phyloP scores from a whole-genome alignment of 805 yeast genomes.

The Komagataella pastoris region DNA sequence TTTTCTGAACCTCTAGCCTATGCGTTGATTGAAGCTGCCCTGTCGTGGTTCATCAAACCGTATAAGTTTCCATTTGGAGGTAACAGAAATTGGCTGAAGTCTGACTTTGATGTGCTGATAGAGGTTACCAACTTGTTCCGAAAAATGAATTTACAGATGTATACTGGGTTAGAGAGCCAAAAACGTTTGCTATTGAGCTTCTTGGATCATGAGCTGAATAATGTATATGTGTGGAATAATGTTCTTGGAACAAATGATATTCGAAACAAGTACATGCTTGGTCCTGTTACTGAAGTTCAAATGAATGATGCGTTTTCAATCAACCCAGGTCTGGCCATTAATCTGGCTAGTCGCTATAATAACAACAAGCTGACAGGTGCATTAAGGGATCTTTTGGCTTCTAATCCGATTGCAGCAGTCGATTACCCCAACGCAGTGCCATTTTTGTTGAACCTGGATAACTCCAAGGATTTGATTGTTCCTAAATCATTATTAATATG shows the following conservation, averaged over 20 bases:
- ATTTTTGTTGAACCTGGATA: slow-evolving; percentile 24
- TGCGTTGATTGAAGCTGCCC: slow-evolving; percentile 47
- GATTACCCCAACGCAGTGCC: slow-evolving; percentile 45
- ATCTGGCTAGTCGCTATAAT: slow-evolving; percentile 47
- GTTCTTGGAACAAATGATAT: slow-evolving; percentile 34
- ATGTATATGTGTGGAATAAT: slow-evolving; percentile 66
- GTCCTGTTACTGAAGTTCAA: slow-evolving; percentile 24
- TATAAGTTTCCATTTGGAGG: slow-evolving; percentile 76
- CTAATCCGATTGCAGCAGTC: slow-evolving; percentile 47
- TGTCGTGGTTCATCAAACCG: slow-evolving; percentile 65
- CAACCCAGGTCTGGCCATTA: slow-evolving; percentile 63
- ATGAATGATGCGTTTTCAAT: slow-evolving; percentile 46
- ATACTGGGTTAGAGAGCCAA: slow-evolving; percentile 27
- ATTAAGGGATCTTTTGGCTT: slow-evolving; percentile 30
- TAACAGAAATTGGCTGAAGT: slow-evolving; percentile 54
- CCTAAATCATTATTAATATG: slow-evolving; percentile 44
- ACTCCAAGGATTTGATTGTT: slow-evolving; percentile 7
- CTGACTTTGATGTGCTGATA: slow-evolving; percentile 49
- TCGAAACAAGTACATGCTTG: slow-evolving; percentile 20
- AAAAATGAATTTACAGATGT: slow-evolving; percentile 10
- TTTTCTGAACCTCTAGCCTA: slow-evolving; percentile 27
- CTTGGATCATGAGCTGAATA: slow-evolving; percentile 62
- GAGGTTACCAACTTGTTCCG: slow-evolving; percentile 28
- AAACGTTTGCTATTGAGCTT: slow-evolving; percentile 45
- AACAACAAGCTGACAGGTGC: slow-evolving; percentile 22